Evolutionary conservation across 2,329 filamentous ascomycete genomes (phyloP).

Genomic region (Penicillium sclerotigenum): DNA sequence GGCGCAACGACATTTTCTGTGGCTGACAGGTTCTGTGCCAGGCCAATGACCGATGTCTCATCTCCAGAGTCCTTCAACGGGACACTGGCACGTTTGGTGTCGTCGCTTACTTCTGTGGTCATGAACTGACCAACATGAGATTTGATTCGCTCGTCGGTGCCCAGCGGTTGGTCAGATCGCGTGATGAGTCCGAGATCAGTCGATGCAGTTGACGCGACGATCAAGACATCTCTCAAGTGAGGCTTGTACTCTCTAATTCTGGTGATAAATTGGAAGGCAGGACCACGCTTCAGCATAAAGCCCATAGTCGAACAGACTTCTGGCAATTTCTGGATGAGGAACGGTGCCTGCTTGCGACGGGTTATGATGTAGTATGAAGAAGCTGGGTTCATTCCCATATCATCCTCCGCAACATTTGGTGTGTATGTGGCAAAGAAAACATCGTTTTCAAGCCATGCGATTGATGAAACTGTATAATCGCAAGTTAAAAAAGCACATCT

Average conservation of each 20-base stretch:
- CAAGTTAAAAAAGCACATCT: conserved; percentile 5
- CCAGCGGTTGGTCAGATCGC: conserved; percentile 66
- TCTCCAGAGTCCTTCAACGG: conserved; percentile 63
- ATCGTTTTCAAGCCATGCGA: conserved; percentile 86
- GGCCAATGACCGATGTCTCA: conserved; percentile 76
- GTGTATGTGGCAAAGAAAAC: conserved; percentile 80
- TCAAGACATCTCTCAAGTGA: conserved; percentile 73
- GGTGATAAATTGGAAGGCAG: conserved; percentile 73
- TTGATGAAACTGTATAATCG: conserved; percentile 60
- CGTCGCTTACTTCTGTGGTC: conserved; percentile 54
- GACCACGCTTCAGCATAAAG: conserved; percentile 53
- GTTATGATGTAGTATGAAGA: conserved; percentile 79
- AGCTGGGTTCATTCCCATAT: conserved; percentile 52
- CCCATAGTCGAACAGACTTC: conserved; percentile 73
- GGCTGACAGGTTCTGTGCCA: conserved; percentile 78
- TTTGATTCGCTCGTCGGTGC: conserved; percentile 57
- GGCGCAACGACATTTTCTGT: conserved; percentile 75
- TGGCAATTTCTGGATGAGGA: conserved; percentile 69
- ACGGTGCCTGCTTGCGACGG: conserved; percentile 59
- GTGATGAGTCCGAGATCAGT: conserved; percentile 76
- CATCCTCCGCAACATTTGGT: conserved; percentile 53
- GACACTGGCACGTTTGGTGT: conserved; percentile 73
- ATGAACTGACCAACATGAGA: conserved; percentile 67
- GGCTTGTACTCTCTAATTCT: conserved; percentile 78
- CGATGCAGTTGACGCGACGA: conserved; percentile 77